A percentile compares a stretch with the other conserved stretches of the same genome.
Conservation (phyloP, 208 protist species). For the Leishmania arabica region DNA sequence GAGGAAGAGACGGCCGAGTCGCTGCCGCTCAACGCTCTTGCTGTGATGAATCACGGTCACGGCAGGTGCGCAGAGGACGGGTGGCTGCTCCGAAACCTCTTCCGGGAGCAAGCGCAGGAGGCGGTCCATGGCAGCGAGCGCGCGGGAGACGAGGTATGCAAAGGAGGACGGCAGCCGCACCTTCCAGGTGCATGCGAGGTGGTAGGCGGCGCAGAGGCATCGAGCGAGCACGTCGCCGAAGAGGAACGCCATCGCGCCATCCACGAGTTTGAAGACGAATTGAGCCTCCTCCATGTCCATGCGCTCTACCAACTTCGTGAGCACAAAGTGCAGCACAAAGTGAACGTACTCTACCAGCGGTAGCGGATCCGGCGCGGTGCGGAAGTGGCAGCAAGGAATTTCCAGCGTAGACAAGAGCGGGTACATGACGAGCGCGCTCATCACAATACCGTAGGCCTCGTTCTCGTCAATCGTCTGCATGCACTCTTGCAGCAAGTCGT, state of each 20-base stretch:
- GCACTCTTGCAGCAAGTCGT: constrained; percentile 54
- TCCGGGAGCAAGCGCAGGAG: constrained; percentile 24
- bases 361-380: constrained; percentile 17
- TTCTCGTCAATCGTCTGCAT: constrained; percentile 70
- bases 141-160: constrained; percentile 42
- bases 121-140: constrained; percentile 34
- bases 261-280: constrained; percentile 32
- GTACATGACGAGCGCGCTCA: constrained; percentile 69
- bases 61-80: constrained; percentile 18
- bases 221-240: constrained; percentile 71
- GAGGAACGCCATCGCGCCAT: constrained; percentile 56
- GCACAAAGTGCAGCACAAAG: constrained; percentile 59
- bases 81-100: constrained; percentile 19
- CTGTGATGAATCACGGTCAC: constrained; percentile 32
- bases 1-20: constrained; percentile 34
- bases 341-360: constrained; percentile 55
- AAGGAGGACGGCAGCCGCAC: constrained; percentile 48
- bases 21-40: constrained; percentile 25
- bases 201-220: constrained; percentile 49
- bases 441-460: constrained; percentile 67
- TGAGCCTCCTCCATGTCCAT: constrained; percentile 41
- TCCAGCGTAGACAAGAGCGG: constrained; percentile 42
- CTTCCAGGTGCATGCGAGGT: constrained; percentile 47
- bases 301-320: constrained; percentile 49
- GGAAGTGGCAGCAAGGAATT: constrained; percentile 17